Evolutionary conservation across 1,284 basidiomycete genomes (phyloP).

Genomic region (Acaromyces ingoldii): DNA sequence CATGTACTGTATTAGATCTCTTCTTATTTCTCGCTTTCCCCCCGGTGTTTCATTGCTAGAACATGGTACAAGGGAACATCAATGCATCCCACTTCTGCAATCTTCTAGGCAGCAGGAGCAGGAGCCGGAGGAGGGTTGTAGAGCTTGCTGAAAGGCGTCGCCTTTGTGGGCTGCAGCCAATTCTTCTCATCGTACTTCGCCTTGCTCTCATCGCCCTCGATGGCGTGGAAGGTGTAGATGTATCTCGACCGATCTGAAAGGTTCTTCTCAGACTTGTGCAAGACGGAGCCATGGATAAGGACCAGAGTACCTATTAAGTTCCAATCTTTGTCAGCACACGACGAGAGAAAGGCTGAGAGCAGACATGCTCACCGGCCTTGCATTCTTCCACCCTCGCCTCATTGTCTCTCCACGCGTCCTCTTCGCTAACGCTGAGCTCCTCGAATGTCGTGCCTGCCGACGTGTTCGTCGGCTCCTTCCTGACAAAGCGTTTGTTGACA

Average conservation of each 20-base stretch:
- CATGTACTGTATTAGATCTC: too few relatives aligned
- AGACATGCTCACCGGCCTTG: constrained; percentile 19
- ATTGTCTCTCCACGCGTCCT: constrained; percentile 19
- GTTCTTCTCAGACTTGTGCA: constrained; percentile 42
- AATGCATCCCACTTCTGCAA: too few relatives aligned
- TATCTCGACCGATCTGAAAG: constrained; percentile 21
- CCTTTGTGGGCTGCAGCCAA: constrained; percentile 33
- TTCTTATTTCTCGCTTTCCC: too few relatives aligned
- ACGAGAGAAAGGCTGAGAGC: background rate
- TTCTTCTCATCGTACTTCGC: constrained; percentile 34
- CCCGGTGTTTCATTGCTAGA: too few relatives aligned
- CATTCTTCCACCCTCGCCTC: constrained; percentile 26
- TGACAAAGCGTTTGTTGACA: constrained; percentile 37
- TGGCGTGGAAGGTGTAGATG: constrained; percentile 48
- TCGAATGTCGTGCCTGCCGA: constrained; percentile 26
- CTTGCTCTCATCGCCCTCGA: constrained; percentile 25
- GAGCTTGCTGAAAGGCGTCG: constrained; percentile 24
- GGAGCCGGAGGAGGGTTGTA: constrained; percentile 19
- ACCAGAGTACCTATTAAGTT: constrained; percentile 22
- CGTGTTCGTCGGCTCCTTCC: constrained; percentile 14
- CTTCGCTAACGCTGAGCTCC: constrained; percentile 17
- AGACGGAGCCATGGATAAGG: constrained; percentile 39
- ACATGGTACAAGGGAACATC: too few relatives aligned
- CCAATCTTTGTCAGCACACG: background rate
- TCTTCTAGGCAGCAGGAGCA: too few relatives aligned